These are phyloP conservation scores for Pythium rhizo-oryzae DNA, from an alignment of 352 stramenopile species.

Conservation along the genomic window DNA sequence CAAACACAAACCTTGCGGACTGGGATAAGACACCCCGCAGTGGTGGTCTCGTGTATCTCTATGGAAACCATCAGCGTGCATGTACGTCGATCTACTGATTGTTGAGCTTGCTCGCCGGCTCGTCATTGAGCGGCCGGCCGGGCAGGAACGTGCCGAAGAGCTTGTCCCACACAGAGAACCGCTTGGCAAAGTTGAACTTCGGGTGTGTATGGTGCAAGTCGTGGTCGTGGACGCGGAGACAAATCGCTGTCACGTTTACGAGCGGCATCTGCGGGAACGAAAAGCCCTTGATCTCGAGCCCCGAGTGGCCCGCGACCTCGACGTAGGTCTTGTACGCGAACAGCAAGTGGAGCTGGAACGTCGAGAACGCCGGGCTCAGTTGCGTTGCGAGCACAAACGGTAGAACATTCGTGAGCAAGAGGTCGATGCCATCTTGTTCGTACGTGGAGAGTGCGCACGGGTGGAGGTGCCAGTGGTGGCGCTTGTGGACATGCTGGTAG, in stretches of 20 bases:
- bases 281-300: conserved; percentile 81
- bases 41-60: too few species aligned
- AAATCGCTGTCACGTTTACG: conserved; percentile 53
- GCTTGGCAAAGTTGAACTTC: conserved; percentile 88
- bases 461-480: conserved; percentile 77
- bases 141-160: conserved; percentile 79
- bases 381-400: conserved; percentile 60
- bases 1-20: not conserved
- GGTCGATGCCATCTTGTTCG: conserved; percentile 76
- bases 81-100: not conserved
- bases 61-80: too few species aligned
- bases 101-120: not conserved
- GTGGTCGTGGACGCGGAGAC: conserved; percentile 68
- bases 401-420: conserved; percentile 78
- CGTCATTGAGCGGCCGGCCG: not conserved
- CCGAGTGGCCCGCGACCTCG: conserved; percentile 83
- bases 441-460: conserved; percentile 84
- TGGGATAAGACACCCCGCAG: not conserved
- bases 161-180: conserved; percentile 88
- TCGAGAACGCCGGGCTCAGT: conserved; percentile 49
- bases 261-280: conserved; percentile 87
- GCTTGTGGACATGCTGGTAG: conserved; percentile 84
- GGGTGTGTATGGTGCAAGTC: conserved; percentile 86
- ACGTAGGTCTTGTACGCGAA: conserved; percentile 92
- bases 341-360: conserved; percentile 70